phyloP scores from a whole-genome alignment of 2,329 filamentous ascomycete species.

The Calonectria multiphialidica region DNA sequence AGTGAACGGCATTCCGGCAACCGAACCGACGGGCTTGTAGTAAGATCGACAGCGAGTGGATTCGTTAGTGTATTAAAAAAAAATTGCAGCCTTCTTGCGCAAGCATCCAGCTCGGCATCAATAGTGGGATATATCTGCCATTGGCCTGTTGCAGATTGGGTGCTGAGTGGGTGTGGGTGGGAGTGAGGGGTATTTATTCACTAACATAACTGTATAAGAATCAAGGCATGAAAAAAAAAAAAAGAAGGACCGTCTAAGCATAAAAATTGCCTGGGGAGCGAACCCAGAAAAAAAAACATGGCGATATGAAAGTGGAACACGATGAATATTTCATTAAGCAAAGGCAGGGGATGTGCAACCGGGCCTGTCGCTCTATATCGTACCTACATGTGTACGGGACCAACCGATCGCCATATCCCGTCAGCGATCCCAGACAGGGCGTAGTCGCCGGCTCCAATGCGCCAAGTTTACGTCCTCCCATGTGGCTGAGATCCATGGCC shows the following conservation, averaged over 20 bases:
- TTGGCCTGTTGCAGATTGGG: neutral
- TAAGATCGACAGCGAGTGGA: neutral
- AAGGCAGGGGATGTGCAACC: neutral
- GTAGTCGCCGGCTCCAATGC: neutral
- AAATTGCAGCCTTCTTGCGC: neutral
- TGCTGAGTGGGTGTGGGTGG: no score
- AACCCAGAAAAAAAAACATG: neutral
- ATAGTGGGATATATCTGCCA: neutral
- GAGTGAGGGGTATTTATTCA: neutral
- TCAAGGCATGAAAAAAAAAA: neutral
- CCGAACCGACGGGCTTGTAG: neutral
- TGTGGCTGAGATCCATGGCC: slow-evolving; percentile 9
- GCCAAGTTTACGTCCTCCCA: neutral
- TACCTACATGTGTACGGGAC: neutral
- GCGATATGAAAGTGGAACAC: neutral
- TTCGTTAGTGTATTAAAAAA: neutral
- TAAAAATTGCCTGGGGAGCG: neutral
- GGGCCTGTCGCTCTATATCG: neutral
- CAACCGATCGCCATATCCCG: neutral
- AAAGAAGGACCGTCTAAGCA: neutral
- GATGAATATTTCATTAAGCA: neutral
- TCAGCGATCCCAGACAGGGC: neutral
- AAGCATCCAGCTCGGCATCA: neutral
- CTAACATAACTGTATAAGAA: neutral
- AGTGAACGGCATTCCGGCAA: neutral